Evolutionary conservation across 2,329 filamentous ascomycete species (phyloP), one percentile per base, ranked within the genome.

Genomic region (Fusarium sp.): DNA sequence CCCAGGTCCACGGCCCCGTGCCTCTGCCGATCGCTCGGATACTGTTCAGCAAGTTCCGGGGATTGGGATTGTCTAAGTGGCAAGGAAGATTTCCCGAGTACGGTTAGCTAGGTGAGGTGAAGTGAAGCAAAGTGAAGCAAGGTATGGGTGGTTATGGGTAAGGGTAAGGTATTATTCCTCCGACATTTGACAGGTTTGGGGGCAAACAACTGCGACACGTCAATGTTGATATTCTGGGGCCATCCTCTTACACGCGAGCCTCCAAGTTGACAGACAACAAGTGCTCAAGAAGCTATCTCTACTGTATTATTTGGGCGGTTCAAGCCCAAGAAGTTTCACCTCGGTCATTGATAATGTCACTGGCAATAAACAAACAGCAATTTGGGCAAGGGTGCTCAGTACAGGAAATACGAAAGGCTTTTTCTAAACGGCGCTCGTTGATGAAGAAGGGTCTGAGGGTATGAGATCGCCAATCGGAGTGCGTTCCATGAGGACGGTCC

Each of bases 21-120:
- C 60, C 62, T 62, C 54, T 73, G 75, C 75, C 73, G 75, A 76
- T 76, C 75, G 65, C 64, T 75, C 75, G 75, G 73, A 75, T 75
- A 53, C 58, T 60, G 54, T 62, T 70, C 63, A 64, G 56, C 59
- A 70, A 50, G 67, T 71, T 73, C 71, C 71, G 62, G 70, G 70
- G 52, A 52, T 65, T 65, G 25, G 61, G 62, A 66, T 71, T 62
- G 54, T 47, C 57, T 47, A 61, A 56, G 65, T 67, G 65, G 70
- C 70, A 66, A 71, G 44, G 60, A 35, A 60, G 29, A 47, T 55
- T 68, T 68, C 57, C 64, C 65, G 65, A 68, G 65, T 68, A 68
- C 65, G 65, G 64, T 35, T 44, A 53, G 46, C 46, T n/a, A 35
- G 33, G 29, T 50, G 46, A 50, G 14, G 29, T 49, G 5, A 31